Percentiles rank a stretch among this genome's conserved stretches.
phyloP scores from a whole-genome alignment of 2,329 filamentous ascomycete species.

The Xylariales sp. region DNA sequence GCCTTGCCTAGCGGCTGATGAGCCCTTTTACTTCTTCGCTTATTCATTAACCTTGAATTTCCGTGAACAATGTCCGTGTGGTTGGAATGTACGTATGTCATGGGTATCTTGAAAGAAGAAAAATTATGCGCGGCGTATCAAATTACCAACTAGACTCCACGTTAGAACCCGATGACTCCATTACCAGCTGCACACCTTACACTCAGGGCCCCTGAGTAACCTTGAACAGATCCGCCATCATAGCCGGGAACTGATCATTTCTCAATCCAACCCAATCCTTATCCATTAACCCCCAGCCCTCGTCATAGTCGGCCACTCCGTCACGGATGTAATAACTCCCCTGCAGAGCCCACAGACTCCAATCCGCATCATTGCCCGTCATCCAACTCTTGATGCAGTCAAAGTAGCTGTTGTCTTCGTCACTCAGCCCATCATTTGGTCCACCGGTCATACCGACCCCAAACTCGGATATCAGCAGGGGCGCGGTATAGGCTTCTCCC shows the following conservation, averaged over 20 bases:
- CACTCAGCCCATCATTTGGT: slow-evolving; percentile 33
- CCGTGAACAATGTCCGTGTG: too few species aligned
- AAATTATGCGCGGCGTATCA: too few species aligned
- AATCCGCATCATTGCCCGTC: slow-evolving; percentile 52
- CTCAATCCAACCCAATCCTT: slow-evolving; percentile 37
- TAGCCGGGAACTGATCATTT: slow-evolving; percentile 27
- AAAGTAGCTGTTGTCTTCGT: slow-evolving; percentile 43
- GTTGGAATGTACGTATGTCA: too few species aligned
- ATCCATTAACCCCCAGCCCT: slow-evolving; percentile 47
- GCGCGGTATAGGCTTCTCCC: slow-evolving; percentile 41
- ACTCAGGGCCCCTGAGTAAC: slow-evolving; percentile 35
- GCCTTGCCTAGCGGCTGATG: too few species aligned
- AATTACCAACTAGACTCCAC: too few species aligned
- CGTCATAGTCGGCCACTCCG: slow-evolving; percentile 43
- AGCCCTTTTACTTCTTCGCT: too few species aligned
- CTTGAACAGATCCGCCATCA: slow-evolving; percentile 34
- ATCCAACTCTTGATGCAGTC: slow-evolving; percentile 49
- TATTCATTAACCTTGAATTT: too few species aligned
- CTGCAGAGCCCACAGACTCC: slow-evolving; percentile 54
- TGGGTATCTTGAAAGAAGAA: too few species aligned
- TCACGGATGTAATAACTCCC: slow-evolving; percentile 56
- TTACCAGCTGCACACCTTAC: too few species aligned
- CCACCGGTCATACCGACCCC: slow-evolving; percentile 47
- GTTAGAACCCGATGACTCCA: too few species aligned
- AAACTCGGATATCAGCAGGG: slow-evolving; percentile 56